Conservation (phyloP, 2,329 filamentous ascomycete genomes). For the Arthrobotrys entomopaga region DNA sequence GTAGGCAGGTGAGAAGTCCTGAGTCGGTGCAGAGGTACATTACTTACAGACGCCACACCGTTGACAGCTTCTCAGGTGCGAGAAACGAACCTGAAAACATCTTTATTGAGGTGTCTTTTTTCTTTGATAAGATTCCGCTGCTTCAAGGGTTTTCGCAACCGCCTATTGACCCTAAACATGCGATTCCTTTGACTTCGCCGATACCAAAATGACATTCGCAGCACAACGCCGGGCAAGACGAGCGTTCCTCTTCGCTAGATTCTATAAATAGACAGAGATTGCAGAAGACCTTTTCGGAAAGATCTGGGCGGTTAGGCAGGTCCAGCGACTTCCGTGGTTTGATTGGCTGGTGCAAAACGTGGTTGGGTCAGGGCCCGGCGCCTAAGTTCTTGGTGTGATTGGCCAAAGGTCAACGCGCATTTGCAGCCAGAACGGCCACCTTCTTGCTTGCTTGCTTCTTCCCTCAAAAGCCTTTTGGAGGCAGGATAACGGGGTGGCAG, state of each 20-base stretch:
- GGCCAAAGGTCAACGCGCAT: neutral
- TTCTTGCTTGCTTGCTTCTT: neutral
- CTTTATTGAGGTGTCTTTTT: neutral
- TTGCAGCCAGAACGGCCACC: neutral
- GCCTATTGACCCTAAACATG: slow-evolving; percentile 8
- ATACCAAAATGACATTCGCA: neutral
- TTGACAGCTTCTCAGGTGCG: neutral
- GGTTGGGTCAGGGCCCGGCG: slow-evolving; percentile 50
- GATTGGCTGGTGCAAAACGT: slow-evolving; percentile 53
- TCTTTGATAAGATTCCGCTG: neutral
- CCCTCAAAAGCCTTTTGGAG: neutral
- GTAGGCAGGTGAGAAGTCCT: neutral
- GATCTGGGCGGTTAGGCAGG: slow-evolving; percentile 56
- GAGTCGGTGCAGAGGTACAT: too few species aligned
- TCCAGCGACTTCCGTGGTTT: slow-evolving; percentile 31
- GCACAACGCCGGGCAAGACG: too few species aligned
- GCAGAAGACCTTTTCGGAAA: slow-evolving; percentile 51
- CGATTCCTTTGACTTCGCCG: slow-evolving; percentile 11
- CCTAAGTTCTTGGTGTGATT: slow-evolving; percentile 28
- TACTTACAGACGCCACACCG: slow-evolving; percentile 33
- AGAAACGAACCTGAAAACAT: neutral
- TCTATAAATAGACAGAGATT: slow-evolving; percentile 52
- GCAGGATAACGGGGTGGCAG: neutral
- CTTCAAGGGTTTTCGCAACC: slow-evolving; percentile 19
- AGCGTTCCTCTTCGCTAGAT: slow-evolving; percentile 11